A percentile compares a stretch with the other conserved stretches of the same genome.
These are phyloP conservation scores for Candida manassasensis DNA, from an alignment of 805 yeast species.

Conservation along the genomic window DNA sequence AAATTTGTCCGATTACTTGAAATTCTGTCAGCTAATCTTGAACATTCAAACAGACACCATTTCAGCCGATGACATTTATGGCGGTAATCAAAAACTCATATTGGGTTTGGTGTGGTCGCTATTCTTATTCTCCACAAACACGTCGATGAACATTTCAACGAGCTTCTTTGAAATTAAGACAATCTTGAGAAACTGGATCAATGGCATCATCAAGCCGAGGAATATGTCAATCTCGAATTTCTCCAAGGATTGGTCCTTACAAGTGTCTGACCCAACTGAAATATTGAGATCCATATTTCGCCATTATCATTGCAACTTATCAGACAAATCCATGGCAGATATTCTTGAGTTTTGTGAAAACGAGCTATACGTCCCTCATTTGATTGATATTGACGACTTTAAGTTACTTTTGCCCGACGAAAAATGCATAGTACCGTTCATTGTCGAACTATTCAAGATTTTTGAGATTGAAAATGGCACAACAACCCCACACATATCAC, in stretches of 20 bases:
- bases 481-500: background rate
- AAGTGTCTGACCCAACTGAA: slow-evolving; percentile 46
- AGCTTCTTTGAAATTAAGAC: slow-evolving; percentile 28
- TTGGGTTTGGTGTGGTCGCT: slow-evolving; percentile 49
- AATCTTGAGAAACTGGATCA: slow-evolving; percentile 49
- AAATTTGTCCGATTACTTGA: slow-evolving; percentile 39
- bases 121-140: slow-evolving; percentile 38
- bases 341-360: slow-evolving; percentile 42
- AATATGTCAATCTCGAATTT: slow-evolving; percentile 40
- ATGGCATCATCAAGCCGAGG: slow-evolving; percentile 14
- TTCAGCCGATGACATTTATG: slow-evolving; percentile 47
- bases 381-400: slow-evolving; percentile 55
- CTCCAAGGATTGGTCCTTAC: slow-evolving; percentile 49
- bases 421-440: slow-evolving; percentile 51
- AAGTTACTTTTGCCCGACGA: slow-evolving; percentile 51
- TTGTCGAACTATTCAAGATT: slow-evolving; percentile 53
- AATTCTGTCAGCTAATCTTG: slow-evolving; percentile 35
- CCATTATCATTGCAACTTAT: slow-evolving; percentile 25
- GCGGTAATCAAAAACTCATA: slow-evolving; percentile 43
- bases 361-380: slow-evolving; percentile 44
- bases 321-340: slow-evolving; percentile 19
- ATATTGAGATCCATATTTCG: slow-evolving; percentile 36
- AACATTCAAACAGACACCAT: slow-evolving; percentile 40
- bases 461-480: slow-evolving; percentile 17
- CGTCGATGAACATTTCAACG: slow-evolving; percentile 18